Evolutionary conservation across 345 rosid species (phyloP), one percentile per base, ranked within the genome.

Genomic region (Pistacia integerrima): DNA sequence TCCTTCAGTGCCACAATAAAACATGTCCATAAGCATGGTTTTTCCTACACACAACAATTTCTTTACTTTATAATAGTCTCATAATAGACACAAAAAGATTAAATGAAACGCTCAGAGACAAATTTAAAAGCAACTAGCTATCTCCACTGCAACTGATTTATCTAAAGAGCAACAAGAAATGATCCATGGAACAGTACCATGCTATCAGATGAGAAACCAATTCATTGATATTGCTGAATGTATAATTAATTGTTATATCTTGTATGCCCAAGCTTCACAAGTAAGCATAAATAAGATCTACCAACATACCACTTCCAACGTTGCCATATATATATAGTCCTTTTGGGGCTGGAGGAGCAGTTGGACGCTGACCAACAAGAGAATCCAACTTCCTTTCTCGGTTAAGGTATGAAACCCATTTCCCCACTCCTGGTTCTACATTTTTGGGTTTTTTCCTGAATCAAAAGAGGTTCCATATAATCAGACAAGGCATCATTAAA

Each of bases 11-110:
- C 90, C 85, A 28, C 89, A 82, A 80, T 93, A 93, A 87, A 94
- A 94, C 98, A 94, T 91, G 82, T 93, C 98, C 98, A 94, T 93
- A 61, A 94, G 81, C 98, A 94, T 94, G 52, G 98, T 94, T 92
- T 94, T 93, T 64, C 98, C 98, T 94, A 72, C 80, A 88, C 2
- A 57, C 20, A 56, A 49, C 35, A 25, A 64, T 49, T 41, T 66
- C 75, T 58, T 64, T 63, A 58, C 62, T 54, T 60, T 33, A 46
- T 36, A 44, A 11, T 25, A 63, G 35, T 59, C 61, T 61, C 17
- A 73, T 58, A 75, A 64, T 35, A 28, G 48, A 64, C 60, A 66
- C 2, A 3, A 77, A 66, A 51, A 18, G 16, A 30, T 20, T 65
- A 46, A 67, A 64, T 36, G 73, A 75, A 33, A 74, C 72, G 54